These are phyloP conservation scores for Dendrostoma leiphaemia DNA, from an alignment of 2,329 filamentous ascomycete genomes.

Conservation along the genomic window DNA sequence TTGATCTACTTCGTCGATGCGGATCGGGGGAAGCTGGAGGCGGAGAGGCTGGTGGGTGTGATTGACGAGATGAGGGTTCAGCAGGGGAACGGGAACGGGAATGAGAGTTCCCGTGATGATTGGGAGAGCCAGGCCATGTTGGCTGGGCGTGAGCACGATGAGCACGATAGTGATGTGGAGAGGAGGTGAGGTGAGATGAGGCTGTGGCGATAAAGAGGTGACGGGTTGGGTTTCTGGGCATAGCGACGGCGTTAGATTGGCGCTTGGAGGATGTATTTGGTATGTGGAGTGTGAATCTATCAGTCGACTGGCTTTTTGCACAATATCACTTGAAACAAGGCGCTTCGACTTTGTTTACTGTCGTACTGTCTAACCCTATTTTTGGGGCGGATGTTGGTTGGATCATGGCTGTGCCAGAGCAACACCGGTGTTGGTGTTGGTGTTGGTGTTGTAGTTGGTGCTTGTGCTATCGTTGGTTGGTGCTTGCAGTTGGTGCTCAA, in stretches of 20 bases:
- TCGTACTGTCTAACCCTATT: no score
- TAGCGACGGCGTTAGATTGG: slow-evolving; percentile 1
- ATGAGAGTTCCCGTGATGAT: not conserved
- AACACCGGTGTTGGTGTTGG: no score
- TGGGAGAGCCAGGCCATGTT: slow-evolving; percentile 14
- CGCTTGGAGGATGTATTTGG: not conserved
- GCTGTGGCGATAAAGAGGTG: not conserved
- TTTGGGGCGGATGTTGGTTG: no score
- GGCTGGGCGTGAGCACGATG: slow-evolving; percentile 24
- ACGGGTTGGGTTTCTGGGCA: not conserved
- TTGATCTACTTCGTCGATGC: slow-evolving; percentile 85
- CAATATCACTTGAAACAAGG: no score
- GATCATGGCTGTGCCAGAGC: no score
- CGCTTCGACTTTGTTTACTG: not conserved
- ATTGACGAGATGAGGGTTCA: slow-evolving; percentile 51
- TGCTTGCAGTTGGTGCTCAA: no score
- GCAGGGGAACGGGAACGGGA: not conserved
- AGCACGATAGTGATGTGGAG: not conserved
- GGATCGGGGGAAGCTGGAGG: slow-evolving; percentile 71
- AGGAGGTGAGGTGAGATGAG: not conserved
- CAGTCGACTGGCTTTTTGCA: no score
- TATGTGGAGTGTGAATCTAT: not conserved
- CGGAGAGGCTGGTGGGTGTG: slow-evolving; percentile 58
- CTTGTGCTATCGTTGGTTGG: no score
- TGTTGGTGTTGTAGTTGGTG: no score